Percentiles rank a stretch among this genome's conserved stretches.
These are phyloP conservation scores for Colletotrichum tropicale DNA, from an alignment of 2,329 filamentous ascomycete species.

Conservation along the genomic window DNA sequence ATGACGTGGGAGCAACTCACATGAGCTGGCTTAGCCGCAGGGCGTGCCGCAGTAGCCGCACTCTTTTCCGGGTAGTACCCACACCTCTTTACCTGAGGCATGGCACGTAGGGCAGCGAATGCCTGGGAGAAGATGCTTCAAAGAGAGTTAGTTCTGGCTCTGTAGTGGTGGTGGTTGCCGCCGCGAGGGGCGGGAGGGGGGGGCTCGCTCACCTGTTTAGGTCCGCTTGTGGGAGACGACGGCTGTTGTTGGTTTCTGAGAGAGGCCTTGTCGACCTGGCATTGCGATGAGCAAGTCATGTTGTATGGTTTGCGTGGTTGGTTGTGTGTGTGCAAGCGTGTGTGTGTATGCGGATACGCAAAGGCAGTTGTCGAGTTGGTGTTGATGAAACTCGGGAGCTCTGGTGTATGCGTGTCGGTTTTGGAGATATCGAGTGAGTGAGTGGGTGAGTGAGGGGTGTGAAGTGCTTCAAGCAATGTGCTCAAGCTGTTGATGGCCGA, in stretches of 20 bases:
- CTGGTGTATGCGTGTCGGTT: background rate
- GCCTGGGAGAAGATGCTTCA: slow-evolving; percentile 46
- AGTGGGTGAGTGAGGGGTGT: background rate
- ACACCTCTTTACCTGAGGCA: slow-evolving; percentile 53
- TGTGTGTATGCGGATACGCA: background rate
- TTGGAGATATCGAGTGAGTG: background rate
- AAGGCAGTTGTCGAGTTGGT: background rate
- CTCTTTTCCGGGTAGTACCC: slow-evolving; percentile 58
- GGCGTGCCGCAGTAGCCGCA: slow-evolving; percentile 58
- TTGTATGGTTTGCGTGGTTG: background rate
- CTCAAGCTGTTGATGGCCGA: background rate
- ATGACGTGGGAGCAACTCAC: slow-evolving; percentile 8
- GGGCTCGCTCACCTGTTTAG: slow-evolving; percentile 7
- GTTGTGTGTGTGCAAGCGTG: background rate
- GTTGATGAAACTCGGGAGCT: background rate
- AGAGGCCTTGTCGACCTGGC: slow-evolving; percentile 12
- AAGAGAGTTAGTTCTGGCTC: background rate
- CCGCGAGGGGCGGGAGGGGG: background rate
- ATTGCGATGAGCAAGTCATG: slow-evolving; percentile 14
- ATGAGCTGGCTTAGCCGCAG: slow-evolving; percentile 29
- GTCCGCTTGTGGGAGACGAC: slow-evolving; percentile 7
- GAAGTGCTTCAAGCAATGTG: background rate
- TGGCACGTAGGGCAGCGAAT: slow-evolving; percentile 58
- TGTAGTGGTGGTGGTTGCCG: background rate
- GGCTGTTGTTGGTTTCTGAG: slow-evolving; percentile 9